Percentiles rank a stretch among this genome's conserved stretches.
Evolutionary conservation across 805 yeast genomes (phyloP).

Genomic region (Kurtzmaniella fragi): DNA sequence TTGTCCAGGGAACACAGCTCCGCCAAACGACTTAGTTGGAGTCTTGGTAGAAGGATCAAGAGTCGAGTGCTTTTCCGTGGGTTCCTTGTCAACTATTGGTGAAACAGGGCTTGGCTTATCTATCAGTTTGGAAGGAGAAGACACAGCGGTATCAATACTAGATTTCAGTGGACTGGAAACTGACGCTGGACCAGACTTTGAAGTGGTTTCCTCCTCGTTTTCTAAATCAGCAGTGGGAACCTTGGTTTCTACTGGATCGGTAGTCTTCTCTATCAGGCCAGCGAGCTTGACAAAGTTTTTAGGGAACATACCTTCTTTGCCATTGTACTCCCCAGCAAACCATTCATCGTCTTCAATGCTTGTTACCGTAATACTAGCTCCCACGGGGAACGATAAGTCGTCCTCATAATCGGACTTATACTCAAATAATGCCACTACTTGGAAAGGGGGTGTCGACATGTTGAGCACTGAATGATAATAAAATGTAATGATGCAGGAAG

Average conservation of each 20-base stretch:
- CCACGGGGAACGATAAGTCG: constrained; percentile 68
- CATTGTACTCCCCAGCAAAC: constrained; percentile 70
- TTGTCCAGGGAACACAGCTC: constrained; percentile 20
- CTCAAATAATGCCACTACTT: constrained; percentile 62
- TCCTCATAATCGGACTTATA: constrained; percentile 66
- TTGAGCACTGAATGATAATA: background rate
- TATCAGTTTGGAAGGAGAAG: constrained; percentile 1
- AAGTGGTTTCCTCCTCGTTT: too few relatives aligned
- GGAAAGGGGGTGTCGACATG: constrained; percentile 48
- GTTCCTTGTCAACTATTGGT: constrained; percentile 8
- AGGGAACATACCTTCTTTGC: constrained; percentile 81
- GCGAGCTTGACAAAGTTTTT: constrained; percentile 62
- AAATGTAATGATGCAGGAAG: too few relatives aligned
- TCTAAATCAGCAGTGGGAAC: too few relatives aligned
- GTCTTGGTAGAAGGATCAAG: constrained; percentile 39
- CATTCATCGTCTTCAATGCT: constrained; percentile 88
- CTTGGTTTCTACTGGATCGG: background rate
- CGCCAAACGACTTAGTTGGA: constrained; percentile 23
- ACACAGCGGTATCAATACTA: too few relatives aligned
- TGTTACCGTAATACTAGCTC: constrained; percentile 69
- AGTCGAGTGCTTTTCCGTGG: constrained; percentile 45
- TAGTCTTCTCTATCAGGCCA: constrained; percentile 1
- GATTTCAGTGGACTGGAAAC: too few relatives aligned
- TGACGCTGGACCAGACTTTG: too few relatives aligned
- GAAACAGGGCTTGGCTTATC: constrained; percentile 5